These are phyloP conservation scores for Lumnitzera racemosa DNA, from an alignment of 345 rosid genomes.

Conservation along the genomic window DNA sequence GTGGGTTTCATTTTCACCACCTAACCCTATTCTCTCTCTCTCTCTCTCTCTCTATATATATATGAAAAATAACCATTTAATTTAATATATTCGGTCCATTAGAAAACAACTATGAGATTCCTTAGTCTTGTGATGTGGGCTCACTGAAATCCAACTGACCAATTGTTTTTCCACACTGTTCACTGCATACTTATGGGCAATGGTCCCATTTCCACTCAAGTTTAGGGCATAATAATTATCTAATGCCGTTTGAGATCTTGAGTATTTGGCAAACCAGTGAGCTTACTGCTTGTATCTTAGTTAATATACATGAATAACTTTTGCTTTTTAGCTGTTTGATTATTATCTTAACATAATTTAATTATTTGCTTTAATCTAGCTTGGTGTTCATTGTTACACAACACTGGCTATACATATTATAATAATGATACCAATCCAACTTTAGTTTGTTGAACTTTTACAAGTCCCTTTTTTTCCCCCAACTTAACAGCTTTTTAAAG, in stretches of 20 bases:
- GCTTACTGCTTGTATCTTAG: too few relatives aligned
- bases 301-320: too few relatives aligned
- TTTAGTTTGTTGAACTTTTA: neutral
- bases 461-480: too few relatives aligned
- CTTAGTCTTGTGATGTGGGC: slow-evolving; percentile 39
- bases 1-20: slow-evolving; percentile 90
- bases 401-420: neutral
- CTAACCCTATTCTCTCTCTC: slow-evolving; percentile 37
- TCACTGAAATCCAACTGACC: slow-evolving; percentile 49
- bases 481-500: too few relatives aligned
- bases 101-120: slow-evolving; percentile 22
- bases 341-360: neutral
- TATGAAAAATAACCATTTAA: too few relatives aligned
- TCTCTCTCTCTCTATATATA: too few relatives aligned
- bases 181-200: slow-evolving; percentile 10
- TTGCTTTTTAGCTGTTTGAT: too few relatives aligned
- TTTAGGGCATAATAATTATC: slow-evolving; percentile 8
- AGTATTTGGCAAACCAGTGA: neutral
- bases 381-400: neutral
- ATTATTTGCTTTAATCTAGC: neutral
- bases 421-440: neutral
- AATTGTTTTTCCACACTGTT: slow-evolving; percentile 25
- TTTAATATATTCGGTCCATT: slow-evolving; percentile 16
- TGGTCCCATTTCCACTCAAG: slow-evolving; percentile 17
- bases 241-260: slow-evolving; percentile 5